A percentile compares a stretch with the other conserved stretches of the same genome.
Evolutionary conservation across 306 rosid genomes (phyloP).

Genomic region (Erythrophleum fordii): DNA sequence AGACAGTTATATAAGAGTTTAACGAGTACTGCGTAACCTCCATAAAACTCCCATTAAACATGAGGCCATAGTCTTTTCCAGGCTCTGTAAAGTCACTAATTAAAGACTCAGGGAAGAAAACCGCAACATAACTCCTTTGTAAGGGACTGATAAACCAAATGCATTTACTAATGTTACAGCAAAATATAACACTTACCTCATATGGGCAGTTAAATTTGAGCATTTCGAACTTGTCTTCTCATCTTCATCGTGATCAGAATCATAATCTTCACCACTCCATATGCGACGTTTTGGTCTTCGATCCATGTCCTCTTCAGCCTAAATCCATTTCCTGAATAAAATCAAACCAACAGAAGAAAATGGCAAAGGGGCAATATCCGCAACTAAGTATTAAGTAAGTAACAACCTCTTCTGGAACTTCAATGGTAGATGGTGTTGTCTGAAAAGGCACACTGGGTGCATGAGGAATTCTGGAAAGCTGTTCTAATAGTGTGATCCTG

Average conservation of each 20-base stretch:
- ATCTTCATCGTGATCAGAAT: conserved; percentile 78
- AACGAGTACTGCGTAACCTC: neutral
- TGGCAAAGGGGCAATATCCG: conserved; percentile 1
- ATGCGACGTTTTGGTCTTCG: conserved; percentile 77
- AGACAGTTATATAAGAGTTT: conserved; percentile 10
- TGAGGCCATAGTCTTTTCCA: neutral
- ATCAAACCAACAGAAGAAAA: conserved; percentile 37
- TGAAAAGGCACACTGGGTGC: conserved; percentile 88
- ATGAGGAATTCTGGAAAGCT: conserved; percentile 76
- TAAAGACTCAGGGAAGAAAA: neutral
- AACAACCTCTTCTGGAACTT: conserved; percentile 80
- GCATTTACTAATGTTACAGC: neutral
- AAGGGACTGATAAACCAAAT: neutral
- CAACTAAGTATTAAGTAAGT: conserved; percentile 14
- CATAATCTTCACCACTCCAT: conserved; percentile 83
- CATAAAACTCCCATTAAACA: neutral
- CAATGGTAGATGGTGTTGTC: conserved; percentile 57
- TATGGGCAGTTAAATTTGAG: conserved; percentile 36
- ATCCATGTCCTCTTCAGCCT: conserved; percentile 78
- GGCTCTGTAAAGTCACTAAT: neutral
- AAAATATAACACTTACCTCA: conserved; percentile 48
- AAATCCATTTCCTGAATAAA: conserved; percentile 42
- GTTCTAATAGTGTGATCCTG: conserved; percentile 70
- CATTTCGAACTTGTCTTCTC: conserved; percentile 37
- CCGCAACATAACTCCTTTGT: neutral